These are phyloP conservation scores for Megacollybia platyphylla DNA, from an alignment of 1,284 basidiomycete genomes.

Conservation along the genomic window DNA sequence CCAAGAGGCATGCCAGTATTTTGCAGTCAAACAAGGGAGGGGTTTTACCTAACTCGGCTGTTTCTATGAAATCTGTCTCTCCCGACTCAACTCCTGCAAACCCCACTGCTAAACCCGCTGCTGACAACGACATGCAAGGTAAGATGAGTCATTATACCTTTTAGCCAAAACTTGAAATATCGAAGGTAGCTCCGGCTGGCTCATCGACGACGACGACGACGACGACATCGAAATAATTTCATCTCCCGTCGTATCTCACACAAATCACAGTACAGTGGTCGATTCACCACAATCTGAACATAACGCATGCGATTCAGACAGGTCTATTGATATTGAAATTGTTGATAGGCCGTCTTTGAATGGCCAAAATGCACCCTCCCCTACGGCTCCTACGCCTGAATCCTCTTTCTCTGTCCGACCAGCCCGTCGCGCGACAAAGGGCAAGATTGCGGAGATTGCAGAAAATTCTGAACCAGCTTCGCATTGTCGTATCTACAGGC, in stretches of 20 bases:
- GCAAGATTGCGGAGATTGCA: not conserved
- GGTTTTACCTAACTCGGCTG: not conserved
- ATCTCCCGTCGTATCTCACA: constrained; percentile 22
- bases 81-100: no score
- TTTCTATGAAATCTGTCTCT: not conserved
- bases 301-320: not conserved
- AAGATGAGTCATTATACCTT: not conserved
- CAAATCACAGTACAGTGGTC: not conserved
- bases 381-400: constrained; percentile 18
- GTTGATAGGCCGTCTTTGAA: not conserved
- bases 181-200: constrained; percentile 42
- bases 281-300: not conserved
- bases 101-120: not conserved
- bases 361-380: not conserved
- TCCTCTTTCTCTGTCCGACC: constrained; percentile 44
- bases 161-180: constrained; percentile 4
- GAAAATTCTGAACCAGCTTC: not conserved
- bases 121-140: not conserved
- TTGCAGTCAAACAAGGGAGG: constrained; percentile 25
- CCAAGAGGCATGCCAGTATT: constrained; percentile 15
- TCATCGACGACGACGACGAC: constrained; percentile 51
- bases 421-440: constrained; percentile 7
- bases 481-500: constrained; percentile 4
- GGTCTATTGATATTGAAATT: not conserved
- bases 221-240: constrained; percentile 38